Conservation (phyloP, 1,284 basidiomycete genomes). For the Malassezia furfur region DNA sequence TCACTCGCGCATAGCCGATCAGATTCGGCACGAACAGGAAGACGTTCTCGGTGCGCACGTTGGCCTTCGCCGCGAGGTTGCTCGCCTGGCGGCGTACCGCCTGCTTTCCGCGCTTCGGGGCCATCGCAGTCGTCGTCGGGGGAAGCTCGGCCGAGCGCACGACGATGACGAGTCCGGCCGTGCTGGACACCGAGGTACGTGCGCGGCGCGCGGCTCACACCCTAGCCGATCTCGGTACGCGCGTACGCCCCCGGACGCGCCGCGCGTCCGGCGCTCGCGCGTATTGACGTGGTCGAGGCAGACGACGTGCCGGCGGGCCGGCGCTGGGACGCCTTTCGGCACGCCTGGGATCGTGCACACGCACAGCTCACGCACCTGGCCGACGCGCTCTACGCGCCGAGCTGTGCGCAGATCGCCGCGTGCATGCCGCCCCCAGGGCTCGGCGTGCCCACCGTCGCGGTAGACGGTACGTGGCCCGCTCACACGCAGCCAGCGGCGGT, state of each 20-base stretch:
- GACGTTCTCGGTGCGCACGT: conserved; percentile 27
- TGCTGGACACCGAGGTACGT: conserved; percentile 13
- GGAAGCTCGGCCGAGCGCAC: not conserved
- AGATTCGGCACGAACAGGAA: conserved; percentile 83
- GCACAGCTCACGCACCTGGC: not conserved
- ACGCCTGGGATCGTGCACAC: conserved; percentile 1
- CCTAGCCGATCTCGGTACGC: not conserved
- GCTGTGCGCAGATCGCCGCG: not conserved
- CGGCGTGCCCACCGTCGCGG: not conserved
- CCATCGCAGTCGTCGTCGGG: conserved; percentile 4
- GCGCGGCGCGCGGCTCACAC: not conserved
- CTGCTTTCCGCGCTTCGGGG: conserved; percentile 20
- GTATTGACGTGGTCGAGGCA: not conserved
- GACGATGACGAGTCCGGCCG: not conserved
- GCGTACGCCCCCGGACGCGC: not conserved
- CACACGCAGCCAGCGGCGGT: not conserved
- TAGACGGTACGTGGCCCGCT: conserved; percentile 2
- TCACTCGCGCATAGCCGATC: conserved; percentile 85
- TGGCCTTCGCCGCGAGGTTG: no score
- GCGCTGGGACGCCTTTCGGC: conserved; percentile 1
- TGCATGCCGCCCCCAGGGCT: not conserved
- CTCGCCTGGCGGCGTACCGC: not conserved
- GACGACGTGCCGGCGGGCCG: not conserved
- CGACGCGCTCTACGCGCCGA: not conserved
- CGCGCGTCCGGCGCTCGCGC: not conserved